Conservation (phyloP, 2,329 filamentous ascomycete species). For the Chaetomium olivaceum region DNA sequence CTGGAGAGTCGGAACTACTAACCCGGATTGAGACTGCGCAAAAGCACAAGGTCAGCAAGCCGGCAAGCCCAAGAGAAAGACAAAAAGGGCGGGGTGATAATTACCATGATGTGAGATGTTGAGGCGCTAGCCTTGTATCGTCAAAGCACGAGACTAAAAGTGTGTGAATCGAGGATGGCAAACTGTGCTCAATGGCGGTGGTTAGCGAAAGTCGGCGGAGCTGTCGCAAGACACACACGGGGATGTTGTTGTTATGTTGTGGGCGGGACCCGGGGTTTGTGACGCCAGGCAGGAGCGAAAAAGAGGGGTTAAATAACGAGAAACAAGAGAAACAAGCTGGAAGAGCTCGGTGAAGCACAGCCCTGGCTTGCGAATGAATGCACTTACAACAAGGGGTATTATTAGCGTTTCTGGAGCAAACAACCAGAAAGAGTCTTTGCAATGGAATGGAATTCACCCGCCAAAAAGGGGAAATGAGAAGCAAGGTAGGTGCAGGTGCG, state of each 20-base stretch:
- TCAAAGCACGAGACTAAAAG: background rate
- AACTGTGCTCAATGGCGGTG: background rate
- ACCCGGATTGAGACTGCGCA: conserved; percentile 68
- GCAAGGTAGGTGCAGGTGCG: conserved; percentile 3
- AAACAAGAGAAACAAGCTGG: too few species aligned
- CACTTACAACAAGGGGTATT: conserved; percentile 20
- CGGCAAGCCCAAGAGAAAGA: background rate
- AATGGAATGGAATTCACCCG: conserved; percentile 4
- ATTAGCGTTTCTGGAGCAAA: background rate
- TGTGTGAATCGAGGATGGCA: background rate
- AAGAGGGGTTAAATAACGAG: conserved; percentile 22
- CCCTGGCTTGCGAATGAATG: conserved; percentile 2
- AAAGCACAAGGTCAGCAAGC: conserved; percentile 22
- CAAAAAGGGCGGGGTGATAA: background rate
- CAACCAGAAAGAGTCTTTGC: background rate
- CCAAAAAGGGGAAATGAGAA: conserved; percentile 6
- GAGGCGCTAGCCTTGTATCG: conserved; percentile 6
- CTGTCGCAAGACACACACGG: conserved; percentile 5
- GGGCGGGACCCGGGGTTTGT: conserved; percentile 12
- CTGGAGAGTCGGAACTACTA: conserved; percentile 41
- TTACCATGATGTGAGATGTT: conserved; percentile 29
- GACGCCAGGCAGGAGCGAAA: conserved; percentile 17
- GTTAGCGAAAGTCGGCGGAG: conserved; percentile 14
- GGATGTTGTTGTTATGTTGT: background rate
- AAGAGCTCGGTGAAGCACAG: conserved; percentile 14